These are phyloP conservation scores for Thamnidium elegans DNA, from an alignment of 192 early-diverging fungal species.

Conservation along the genomic window DNA sequence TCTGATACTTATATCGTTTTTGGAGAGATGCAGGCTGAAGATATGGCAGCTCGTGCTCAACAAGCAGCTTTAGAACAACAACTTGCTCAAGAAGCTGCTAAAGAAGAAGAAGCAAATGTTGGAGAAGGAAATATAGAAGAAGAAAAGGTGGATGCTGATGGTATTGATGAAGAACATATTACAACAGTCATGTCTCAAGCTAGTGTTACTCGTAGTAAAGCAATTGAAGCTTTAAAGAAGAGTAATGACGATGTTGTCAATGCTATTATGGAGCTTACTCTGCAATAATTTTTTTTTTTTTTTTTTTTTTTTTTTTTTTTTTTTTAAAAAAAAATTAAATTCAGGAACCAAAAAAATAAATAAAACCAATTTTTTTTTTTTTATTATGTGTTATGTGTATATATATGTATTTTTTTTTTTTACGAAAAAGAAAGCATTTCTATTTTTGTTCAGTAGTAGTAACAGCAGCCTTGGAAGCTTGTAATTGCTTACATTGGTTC, in stretches of 20 bases:
- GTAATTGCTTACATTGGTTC: constrained; percentile 8
- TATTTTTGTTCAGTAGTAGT: too few relatives aligned
- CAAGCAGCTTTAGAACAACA: constrained; percentile 57
- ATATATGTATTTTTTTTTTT: too few relatives aligned
- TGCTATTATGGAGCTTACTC: constrained; percentile 79
- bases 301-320: too few relatives aligned
- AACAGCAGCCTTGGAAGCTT: not conserved
- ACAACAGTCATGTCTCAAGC: constrained; percentile 93
- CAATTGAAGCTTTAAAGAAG: constrained; percentile 86
- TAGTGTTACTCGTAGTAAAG: constrained; percentile 79
- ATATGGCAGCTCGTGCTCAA: constrained; percentile 75
- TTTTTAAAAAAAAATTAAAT: too few relatives aligned
- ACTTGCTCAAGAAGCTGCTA: constrained; percentile 21
- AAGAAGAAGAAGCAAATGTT: constrained; percentile 45
- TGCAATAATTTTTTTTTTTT: too few relatives aligned
- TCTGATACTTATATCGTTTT: constrained; percentile 96
- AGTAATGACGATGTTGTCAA: constrained; percentile 91
- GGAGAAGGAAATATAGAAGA: constrained; percentile 69
- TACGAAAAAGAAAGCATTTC: too few relatives aligned
- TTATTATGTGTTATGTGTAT: too few relatives aligned
- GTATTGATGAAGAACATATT: constrained; percentile 87
- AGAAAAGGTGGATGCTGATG: constrained; percentile 75
- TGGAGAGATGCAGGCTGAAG: constrained; percentile 89
- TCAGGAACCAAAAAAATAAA: too few relatives aligned
- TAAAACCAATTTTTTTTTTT: too few relatives aligned